Evolutionary conservation across 352 stramenopile species (phyloP), one percentile per base, ranked within the genome.

Genomic region (Phytopythium delawarense): DNA sequence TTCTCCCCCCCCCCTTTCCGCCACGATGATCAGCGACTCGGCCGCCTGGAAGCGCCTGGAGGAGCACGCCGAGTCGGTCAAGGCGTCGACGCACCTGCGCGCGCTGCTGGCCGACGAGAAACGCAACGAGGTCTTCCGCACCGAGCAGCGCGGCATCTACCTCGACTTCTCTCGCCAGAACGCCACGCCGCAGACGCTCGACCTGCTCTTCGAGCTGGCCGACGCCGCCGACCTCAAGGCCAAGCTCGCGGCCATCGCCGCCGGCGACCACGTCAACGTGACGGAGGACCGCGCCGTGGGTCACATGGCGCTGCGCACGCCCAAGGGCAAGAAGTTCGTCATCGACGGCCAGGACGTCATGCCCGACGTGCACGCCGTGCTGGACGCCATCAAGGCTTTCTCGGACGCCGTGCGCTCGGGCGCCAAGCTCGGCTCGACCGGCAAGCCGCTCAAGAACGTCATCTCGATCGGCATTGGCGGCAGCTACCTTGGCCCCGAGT

Each of bases 381-480:
- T 99, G 48, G 87, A 98, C 78, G 82, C 93, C 60, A 97, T 99
- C 63, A 94, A 96, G 58, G 64, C 78, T 25, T 99, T 99, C 71
- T 92, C 95, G 4, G 70, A 91, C 53, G 80, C 75, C 12, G 88
- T 99, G 39, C 90, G 97, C 49, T 90, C 76, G 23, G 96, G 97
- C 40, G 67, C 84, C 48, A 79, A 88, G 65, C 62, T 78, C 49
- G 94, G 96, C 21, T 93, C 87, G 59, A 99, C 98, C 15, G 96
- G 96, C 59, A 99, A 99, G 75, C 46, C 62, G 35, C 69, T 99
- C 8, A 97, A 84, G 63, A 98, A 98, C 71, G 87, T 99, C 51
- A 79, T 99, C 40, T 98, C 94, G 35, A 96, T 99, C 59, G 96
- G 97, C 18, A 99, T 99, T 62, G 97, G 97, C 60, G 96, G 95